These are phyloP conservation scores for Porodaedalea pini DNA, from an alignment of 1,284 basidiomycete species.

Conservation along the genomic window DNA sequence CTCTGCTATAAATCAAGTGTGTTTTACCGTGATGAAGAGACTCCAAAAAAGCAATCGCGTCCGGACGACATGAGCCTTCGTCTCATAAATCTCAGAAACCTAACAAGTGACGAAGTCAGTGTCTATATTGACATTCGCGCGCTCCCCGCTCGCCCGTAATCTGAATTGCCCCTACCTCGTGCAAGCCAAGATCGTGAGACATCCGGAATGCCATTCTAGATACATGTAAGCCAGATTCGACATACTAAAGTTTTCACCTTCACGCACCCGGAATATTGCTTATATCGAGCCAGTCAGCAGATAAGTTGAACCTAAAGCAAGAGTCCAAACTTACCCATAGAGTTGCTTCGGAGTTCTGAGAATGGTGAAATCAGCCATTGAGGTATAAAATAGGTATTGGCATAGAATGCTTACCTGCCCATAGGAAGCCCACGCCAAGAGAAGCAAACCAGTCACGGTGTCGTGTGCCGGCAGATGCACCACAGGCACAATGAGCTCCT, in stretches of 20 bases:
- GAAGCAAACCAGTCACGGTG: conserved; percentile 35
- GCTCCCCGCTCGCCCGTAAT: too few species aligned
- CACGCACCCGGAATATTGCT: conserved; percentile 27
- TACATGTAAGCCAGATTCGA: background rate
- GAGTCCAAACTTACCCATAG: conserved; percentile 33
- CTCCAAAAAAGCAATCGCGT: conserved; percentile 38
- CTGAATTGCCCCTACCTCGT: conserved; percentile 26
- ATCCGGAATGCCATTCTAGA: conserved; percentile 39
- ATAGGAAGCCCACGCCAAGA: conserved; percentile 38
- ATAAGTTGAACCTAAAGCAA: background rate
- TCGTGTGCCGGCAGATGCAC: conserved; percentile 39
- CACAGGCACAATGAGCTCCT: conserved; percentile 37
- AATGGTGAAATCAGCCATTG: background rate
- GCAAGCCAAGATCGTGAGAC: conserved; percentile 40
- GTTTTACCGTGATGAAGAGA: conserved; percentile 33
- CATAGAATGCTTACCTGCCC: conserved; percentile 28
- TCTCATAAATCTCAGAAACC: conserved; percentile 37
- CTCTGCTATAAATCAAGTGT: background rate
- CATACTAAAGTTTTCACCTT: background rate
- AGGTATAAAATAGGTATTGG: background rate
- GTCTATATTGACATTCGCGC: background rate
- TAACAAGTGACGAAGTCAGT: conserved; percentile 4
- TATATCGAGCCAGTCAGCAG: background rate
- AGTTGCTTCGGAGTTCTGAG: conserved; percentile 36
- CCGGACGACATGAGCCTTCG: conserved; percentile 34